These are phyloP conservation scores for Casaregolazyma suthepensis DNA, from an alignment of 1,139 yeast genomes.

Conservation along the genomic window DNA sequence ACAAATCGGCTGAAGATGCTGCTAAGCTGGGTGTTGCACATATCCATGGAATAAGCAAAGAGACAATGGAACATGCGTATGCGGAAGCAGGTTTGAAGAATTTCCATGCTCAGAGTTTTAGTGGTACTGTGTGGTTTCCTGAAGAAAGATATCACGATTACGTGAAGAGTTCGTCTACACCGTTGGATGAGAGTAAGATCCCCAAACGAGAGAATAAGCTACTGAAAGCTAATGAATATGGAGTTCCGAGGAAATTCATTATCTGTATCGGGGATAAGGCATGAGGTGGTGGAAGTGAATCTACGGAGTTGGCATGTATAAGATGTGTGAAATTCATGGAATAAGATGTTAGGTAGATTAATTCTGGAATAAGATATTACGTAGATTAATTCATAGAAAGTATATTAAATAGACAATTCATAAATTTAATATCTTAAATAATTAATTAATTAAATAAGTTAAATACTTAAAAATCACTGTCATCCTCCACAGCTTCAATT, in stretches of 20 bases:
- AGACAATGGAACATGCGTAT: conserved; percentile 15
- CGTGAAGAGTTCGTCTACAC: background rate
- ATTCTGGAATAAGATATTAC: too few relatives aligned
- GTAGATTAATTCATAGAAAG: too few relatives aligned
- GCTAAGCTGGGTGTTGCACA: conserved; percentile 19
- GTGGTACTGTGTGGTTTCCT: conserved; percentile 21
- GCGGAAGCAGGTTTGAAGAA: conserved; percentile 19
- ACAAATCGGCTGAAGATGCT: conserved; percentile 16
- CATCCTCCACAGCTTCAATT: conserved; percentile 24
- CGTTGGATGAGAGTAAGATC: background rate
- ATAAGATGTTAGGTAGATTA: too few relatives aligned
- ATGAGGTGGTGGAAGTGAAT: background rate
- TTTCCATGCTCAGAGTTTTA: conserved; percentile 16
- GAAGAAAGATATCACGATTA: conserved; percentile 15
- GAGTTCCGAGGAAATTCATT: conserved; percentile 2
- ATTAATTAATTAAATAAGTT: background rate
- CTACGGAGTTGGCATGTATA: too few relatives aligned
- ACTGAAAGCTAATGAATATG: background rate
- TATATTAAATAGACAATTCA: background rate
- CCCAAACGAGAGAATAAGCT: background rate
- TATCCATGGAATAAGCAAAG: conserved; percentile 18
- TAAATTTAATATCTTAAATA: too few relatives aligned
- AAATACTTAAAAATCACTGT: conserved; percentile 14
- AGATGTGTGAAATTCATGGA: background rate
- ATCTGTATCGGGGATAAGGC: background rate